Conservation (phyloP, 2,329 filamentous ascomycete species). For the Paecilomyces variotii region DNA sequence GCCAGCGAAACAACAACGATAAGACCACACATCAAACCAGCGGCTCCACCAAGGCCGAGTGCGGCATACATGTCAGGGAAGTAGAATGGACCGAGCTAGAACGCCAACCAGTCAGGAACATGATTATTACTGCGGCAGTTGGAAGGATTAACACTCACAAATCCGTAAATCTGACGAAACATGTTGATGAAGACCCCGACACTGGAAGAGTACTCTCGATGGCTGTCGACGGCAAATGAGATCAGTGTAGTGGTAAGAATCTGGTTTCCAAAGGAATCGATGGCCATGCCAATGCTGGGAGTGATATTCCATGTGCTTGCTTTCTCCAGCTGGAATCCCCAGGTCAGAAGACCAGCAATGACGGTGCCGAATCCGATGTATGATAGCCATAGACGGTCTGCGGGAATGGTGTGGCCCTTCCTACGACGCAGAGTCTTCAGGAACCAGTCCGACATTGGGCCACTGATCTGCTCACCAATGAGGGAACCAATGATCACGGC, state of each 20-base stretch:
- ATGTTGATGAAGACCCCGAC: neutral
- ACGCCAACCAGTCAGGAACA: neutral
- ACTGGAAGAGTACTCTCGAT: neutral
- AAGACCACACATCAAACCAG: neutral
- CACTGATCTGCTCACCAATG: conserved; percentile 52
- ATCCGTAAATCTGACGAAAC: neutral
- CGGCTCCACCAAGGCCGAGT: neutral
- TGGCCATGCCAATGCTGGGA: neutral
- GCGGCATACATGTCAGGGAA: neutral
- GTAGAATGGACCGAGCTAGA: neutral
- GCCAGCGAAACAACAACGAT: neutral
- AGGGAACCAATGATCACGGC: conserved; percentile 50
- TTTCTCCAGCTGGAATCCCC: neutral
- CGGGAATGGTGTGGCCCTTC: neutral
- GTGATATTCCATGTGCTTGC: neutral
- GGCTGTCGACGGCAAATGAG: neutral
- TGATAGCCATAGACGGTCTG: neutral
- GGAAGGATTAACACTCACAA: neutral
- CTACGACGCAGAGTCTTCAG: conserved; percentile 37
- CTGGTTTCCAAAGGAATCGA: neutral
- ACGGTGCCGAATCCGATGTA: neutral
- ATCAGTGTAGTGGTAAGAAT: neutral
- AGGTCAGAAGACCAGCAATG: neutral
- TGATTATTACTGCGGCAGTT: neutral
- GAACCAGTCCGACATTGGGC: conserved; percentile 42